A percentile compares a stretch with the other conserved stretches of the same genome.
These are phyloP conservation scores for Trichoderma simmonsii DNA, from an alignment of 2,329 filamentous ascomycete species.

Conservation along the genomic window DNA sequence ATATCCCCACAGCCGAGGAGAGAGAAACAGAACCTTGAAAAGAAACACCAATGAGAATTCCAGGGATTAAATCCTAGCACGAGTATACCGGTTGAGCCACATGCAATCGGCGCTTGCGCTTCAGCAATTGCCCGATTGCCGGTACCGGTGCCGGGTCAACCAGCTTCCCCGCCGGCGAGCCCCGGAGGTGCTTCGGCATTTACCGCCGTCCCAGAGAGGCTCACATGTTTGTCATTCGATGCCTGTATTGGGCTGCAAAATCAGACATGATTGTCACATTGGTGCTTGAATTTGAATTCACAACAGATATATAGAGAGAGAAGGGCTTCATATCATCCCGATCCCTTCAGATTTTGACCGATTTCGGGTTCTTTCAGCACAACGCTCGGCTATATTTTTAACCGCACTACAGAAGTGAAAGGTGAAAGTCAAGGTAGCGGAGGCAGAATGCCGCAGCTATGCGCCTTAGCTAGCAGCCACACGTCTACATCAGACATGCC, in stretches of 20 bases:
- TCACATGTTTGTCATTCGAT: not conserved
- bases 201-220: not conserved
- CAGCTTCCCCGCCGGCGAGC: constrained; percentile 13
- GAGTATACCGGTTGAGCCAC: not conserved
- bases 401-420: not conserved
- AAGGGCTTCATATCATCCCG: not conserved
- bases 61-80: not conserved
- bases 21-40: not conserved
- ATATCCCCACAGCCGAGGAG: constrained; percentile 16
- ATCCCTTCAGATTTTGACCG: not conserved
- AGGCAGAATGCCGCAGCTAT: constrained; percentile 7
- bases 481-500: constrained; percentile 64
- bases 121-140: constrained; percentile 17
- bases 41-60: constrained; percentile 4
- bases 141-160: constrained; percentile 16
- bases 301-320: not conserved
- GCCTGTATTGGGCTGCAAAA: not conserved
- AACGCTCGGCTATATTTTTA: constrained; percentile 13
- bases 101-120: constrained; percentile 2
- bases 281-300: not conserved
- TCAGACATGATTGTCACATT: not conserved
- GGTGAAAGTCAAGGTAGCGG: not conserved
- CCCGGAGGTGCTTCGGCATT: constrained; percentile 14
- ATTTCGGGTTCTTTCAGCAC: constrained; percentile 1
- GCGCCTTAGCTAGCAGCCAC: not conserved